Evolutionary conservation across 306 rosid species (phyloP).

Genomic region (Psophocarpus tetragonolobus): DNA sequence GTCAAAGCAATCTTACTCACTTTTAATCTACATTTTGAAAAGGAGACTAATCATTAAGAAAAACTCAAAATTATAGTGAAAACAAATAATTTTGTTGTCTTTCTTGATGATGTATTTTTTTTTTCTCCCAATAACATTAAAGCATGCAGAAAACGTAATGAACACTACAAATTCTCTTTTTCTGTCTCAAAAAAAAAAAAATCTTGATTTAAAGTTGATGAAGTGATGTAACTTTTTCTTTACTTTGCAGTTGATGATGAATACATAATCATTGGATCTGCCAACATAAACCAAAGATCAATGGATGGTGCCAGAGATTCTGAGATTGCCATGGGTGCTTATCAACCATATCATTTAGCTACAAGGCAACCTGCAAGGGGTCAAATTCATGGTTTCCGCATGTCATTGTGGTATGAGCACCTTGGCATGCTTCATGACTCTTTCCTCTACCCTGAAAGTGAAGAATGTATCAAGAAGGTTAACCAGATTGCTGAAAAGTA

Average conservation of each 20-base stretch:
- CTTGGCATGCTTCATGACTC: slow-evolving; percentile 55
- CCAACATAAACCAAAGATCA: slow-evolving; percentile 75
- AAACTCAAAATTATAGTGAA: not conserved
- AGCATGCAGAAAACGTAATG: not conserved
- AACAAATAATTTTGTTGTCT: not conserved
- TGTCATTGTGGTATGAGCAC: slow-evolving; percentile 70
- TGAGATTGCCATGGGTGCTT: slow-evolving; percentile 72
- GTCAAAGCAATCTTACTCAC: slow-evolving; percentile 1
- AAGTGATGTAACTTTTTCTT: not conserved
- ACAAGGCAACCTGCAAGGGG: slow-evolving; percentile 56
- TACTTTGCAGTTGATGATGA: slow-evolving; percentile 67
- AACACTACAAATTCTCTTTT: not conserved
- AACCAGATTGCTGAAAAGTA: slow-evolving; percentile 61
- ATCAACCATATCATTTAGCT: slow-evolving; percentile 57
- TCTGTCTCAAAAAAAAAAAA: not conserved
- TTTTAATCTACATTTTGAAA: not conserved
- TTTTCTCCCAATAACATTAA: not conserved
- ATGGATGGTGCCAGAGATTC: slow-evolving; percentile 77
- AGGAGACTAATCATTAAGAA: not conserved
- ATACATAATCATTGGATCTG: slow-evolving; percentile 69
- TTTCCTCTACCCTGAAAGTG: slow-evolving; percentile 52
- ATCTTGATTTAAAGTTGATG: not conserved
- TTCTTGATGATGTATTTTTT: not conserved
- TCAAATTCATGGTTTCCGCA: slow-evolving; percentile 62
- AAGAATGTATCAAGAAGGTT: slow-evolving; percentile 49